Evolutionary conservation across 2,329 filamentous ascomycete species (phyloP).

Genomic region (Lachnellula subtilissima): DNA sequence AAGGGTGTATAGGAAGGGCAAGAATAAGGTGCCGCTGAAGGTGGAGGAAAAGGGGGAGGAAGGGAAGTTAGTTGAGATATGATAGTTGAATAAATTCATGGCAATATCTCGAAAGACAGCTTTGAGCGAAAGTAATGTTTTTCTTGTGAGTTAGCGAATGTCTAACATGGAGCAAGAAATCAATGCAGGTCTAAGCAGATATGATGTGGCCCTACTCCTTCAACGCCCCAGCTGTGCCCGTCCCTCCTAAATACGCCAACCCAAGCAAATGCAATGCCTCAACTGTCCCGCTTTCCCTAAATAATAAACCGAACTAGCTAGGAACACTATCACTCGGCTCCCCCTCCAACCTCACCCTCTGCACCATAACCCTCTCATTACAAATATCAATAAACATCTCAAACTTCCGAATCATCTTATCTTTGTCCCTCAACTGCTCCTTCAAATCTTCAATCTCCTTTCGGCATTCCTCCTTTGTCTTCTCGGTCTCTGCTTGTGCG

Average conservation of each 20-base stretch:
- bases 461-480: constrained; percentile 51
- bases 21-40: constrained; percentile 34
- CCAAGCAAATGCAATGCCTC: background rate
- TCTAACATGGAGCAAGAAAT: too few relatives aligned
- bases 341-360: constrained; percentile 48
- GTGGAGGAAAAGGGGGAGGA: constrained; percentile 17
- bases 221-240: too few relatives aligned
- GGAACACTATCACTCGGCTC: constrained; percentile 18
- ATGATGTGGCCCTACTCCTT: too few relatives aligned
- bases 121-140: too few relatives aligned
- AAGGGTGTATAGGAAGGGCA: constrained; percentile 81
- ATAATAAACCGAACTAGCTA: constrained; percentile 6
- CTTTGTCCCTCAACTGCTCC: constrained; percentile 57
- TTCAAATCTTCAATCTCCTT: constrained; percentile 56
- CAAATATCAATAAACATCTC: constrained; percentile 69
- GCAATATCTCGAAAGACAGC: background rate
- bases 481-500: constrained; percentile 51
- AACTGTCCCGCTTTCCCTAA: background rate
- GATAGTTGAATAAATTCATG: background rate
- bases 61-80: constrained; percentile 12
- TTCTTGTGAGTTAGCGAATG: too few relatives aligned
- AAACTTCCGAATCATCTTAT: constrained; percentile 57
- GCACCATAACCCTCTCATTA: constrained; percentile 61
- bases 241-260: background rate
- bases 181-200: too few relatives aligned